Conservation (phyloP, 139 green algal genomes). For the Parachlorella kessleri region DNA sequence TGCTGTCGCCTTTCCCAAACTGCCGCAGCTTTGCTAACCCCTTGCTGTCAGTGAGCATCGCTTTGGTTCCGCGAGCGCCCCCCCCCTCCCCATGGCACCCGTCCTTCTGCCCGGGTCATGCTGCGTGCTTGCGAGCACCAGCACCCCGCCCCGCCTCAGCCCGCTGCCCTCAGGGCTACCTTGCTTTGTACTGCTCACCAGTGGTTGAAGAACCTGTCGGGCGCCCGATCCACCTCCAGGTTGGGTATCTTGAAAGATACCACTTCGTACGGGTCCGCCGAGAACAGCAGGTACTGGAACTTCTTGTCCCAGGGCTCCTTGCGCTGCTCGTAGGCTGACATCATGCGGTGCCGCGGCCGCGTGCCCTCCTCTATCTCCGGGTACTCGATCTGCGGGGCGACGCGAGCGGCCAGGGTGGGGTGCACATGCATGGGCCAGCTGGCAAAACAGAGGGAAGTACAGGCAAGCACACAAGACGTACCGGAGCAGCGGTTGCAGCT, state of each 20-base stretch:
- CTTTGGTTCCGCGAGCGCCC: too few relatives aligned
- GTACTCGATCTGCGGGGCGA: slow-evolving; percentile 92
- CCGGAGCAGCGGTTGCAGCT: too few relatives aligned
- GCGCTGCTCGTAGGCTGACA: slow-evolving; percentile 95
- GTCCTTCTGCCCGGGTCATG: neutral
- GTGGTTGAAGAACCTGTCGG: slow-evolving; percentile 89
- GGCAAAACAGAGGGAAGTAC: too few relatives aligned
- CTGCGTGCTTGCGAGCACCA: slow-evolving; percentile 10
- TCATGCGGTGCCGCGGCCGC: slow-evolving; percentile 95
- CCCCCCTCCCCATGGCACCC: too few relatives aligned
- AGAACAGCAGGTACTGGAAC: slow-evolving; percentile 98
- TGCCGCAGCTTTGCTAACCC: too few relatives aligned
- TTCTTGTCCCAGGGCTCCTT: slow-evolving; percentile 88
- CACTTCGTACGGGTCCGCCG: slow-evolving; percentile 96
- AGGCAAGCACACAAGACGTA: too few relatives aligned
- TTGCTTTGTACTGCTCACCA: slow-evolving; percentile 67
- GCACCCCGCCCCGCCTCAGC: too few relatives aligned
- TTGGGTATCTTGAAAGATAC: slow-evolving; percentile 98
- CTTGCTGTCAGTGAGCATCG: too few relatives aligned
- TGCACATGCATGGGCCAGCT: neutral
- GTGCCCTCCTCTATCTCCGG: slow-evolving; percentile 94
- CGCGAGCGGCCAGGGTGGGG: neutral
- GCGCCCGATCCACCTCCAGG: slow-evolving; percentile 79
- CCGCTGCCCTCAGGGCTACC: too few relatives aligned
- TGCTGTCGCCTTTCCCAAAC: too few relatives aligned